Evolutionary conservation across 768 basidiomycete species (phyloP).

Genomic region (Tylopilus plumbeoviolaceoides): DNA sequence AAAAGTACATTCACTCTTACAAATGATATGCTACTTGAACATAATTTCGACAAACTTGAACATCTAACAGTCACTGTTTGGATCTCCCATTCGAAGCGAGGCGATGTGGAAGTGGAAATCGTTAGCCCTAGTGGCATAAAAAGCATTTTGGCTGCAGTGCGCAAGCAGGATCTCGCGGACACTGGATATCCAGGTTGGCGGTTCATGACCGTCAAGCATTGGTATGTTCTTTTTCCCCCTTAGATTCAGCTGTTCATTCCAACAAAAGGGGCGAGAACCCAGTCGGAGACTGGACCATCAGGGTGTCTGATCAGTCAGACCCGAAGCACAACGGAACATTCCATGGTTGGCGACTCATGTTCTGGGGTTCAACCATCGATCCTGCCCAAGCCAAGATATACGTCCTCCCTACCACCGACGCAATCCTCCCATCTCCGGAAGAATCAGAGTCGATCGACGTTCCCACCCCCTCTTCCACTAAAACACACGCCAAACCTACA

Average conservation of each 20-base stretch:
- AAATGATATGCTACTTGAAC: conserved; percentile 55
- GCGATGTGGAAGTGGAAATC: conserved; percentile 91
- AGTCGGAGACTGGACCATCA: conserved; percentile 85
- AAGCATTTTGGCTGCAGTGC: conserved; percentile 75
- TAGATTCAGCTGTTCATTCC: conserved; percentile 12
- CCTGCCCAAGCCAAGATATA: conserved; percentile 59
- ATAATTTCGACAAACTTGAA: conserved; percentile 86
- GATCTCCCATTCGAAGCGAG: conserved; percentile 83
- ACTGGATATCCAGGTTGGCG: conserved; percentile 90
- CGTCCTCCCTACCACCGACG: conserved; percentile 51
- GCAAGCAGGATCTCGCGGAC: conserved; percentile 57
- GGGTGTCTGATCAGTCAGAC: conserved; percentile 76
- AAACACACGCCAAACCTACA: conserved; percentile 79
- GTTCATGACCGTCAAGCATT: conserved; percentile 99
- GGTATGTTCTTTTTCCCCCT: conserved; percentile 44
- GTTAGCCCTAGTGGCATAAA: conserved; percentile 80
- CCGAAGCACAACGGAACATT: conserved; percentile 58
- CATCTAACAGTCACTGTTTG: conserved; percentile 91
- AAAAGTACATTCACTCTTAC: conserved; percentile 62
- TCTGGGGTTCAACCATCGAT: conserved; percentile 89
- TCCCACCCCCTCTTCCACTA: conserved; percentile 39
- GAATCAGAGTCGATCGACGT: conserved; percentile 38
- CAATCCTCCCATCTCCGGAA: conserved; percentile 45
- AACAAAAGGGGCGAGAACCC: conserved; percentile 83
- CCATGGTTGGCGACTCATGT: conserved; percentile 86